Base-by-base conservation (phyloP, 2,329 filamentous ascomycete species). In the Alternaria consortialis region DNA sequence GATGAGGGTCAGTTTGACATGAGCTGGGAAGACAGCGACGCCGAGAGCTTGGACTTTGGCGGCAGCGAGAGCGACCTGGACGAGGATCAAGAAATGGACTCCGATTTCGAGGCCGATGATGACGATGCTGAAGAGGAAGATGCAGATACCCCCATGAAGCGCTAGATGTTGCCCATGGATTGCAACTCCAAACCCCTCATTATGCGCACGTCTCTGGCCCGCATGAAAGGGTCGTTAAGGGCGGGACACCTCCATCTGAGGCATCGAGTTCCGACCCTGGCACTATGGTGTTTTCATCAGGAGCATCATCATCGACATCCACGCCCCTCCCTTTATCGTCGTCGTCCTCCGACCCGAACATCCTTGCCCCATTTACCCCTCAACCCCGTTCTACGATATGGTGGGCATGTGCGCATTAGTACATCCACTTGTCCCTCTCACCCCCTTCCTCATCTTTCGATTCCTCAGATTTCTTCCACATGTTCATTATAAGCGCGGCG, bases 1-100 rank as follows among this genome's bases (percentile, higher is more conserved):
- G 69, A 85, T 13, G 86, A 89, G 3, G 88, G 91, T 40, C 91
- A 96, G 69, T 80, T 77, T 52, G 77, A 78, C 29, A 79, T 80
- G 76, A 77, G 71, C 56, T 81, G 79, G 78, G 82, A 81, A 59
- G 82, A 84, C 60, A 78, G 76, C 53, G 80, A 82, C 59, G 75
- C 75, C 6, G 89, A 91, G 68, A 91, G 91, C 63, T 17, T 60
- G 29, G 58, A 60, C 34, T 96, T 96, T 76, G 95, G 92, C 25
- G 76, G 69, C 86, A 91, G 67, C 53, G 91, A 94, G 68, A 74
- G 70, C 39, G 77, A 79, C 43, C 53, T 79, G 3, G 82, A 77
- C 31, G 89, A 89, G 11, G 85, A 87, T 43, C 85, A 87, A 29
- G 85, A 86, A 25, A 84, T 86, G 79, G 85, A 86, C 44, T 72